A percentile compares a stretch with the other conserved stretches of the same genome.
phyloP scores from a whole-genome alignment of 345 rosid species.

The Eucalyptus sideroxylon region DNA sequence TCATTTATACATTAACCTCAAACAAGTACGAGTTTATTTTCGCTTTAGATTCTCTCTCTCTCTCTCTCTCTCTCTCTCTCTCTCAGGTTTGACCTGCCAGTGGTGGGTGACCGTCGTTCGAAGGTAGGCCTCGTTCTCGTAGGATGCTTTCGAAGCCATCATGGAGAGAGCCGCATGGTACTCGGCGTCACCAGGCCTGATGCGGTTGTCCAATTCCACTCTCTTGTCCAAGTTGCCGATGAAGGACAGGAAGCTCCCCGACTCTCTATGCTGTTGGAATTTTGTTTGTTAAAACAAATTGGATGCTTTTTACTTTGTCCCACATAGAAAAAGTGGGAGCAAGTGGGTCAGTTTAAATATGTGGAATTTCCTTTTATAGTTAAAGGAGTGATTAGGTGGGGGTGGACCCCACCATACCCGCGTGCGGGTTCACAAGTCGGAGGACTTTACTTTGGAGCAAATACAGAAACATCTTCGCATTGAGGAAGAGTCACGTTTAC shows the following conservation, averaged over 20 bases:
- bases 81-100: slow-evolving; percentile 35
- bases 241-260: slow-evolving; percentile 28
- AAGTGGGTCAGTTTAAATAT: too few species aligned
- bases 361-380: too few species aligned
- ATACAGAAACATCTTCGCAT: too few species aligned
- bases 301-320: too few species aligned
- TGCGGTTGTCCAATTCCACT: slow-evolving; percentile 25
- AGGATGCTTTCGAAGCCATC: slow-evolving; percentile 58
- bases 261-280: too few species aligned
- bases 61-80: not conserved
- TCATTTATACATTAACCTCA: not conserved
- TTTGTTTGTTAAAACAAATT: too few species aligned
- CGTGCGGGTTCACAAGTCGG: too few species aligned
- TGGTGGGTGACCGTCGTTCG: slow-evolving; percentile 13
- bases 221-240: slow-evolving; percentile 35
- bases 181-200: slow-evolving; percentile 17
- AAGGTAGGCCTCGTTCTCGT: slow-evolving; percentile 50
- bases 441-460: too few species aligned
- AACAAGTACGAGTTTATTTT: not conserved
- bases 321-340: too few species aligned
- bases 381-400: too few species aligned
- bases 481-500: too few species aligned
- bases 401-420: too few species aligned
- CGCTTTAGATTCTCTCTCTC: not conserved
- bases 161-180: slow-evolving; percentile 42